Percentiles rank a stretch among this genome's conserved stretches.
Conservation (phyloP, 345 rosid species). For the Murraya paniculata region DNA sequence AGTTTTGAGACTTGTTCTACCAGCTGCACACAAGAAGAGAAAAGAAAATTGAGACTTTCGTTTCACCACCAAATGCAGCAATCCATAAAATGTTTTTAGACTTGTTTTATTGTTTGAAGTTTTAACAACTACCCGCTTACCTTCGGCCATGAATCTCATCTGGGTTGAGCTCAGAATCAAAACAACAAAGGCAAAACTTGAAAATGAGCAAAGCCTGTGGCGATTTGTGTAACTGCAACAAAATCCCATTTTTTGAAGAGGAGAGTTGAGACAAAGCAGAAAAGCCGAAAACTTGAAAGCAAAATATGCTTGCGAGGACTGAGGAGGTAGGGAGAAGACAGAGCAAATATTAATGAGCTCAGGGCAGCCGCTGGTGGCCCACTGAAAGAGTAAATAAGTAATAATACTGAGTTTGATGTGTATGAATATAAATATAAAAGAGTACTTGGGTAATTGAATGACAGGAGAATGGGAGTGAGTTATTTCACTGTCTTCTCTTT, state of each 20-base stretch:
- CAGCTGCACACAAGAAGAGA: conserved; percentile 30
- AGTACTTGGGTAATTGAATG: conserved; percentile 31
- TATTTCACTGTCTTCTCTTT: conserved; percentile 8
- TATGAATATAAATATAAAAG: neutral
- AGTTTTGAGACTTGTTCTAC: conserved; percentile 47
- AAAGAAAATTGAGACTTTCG: neutral
- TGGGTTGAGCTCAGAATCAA: conserved; percentile 51
- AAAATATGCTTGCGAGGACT: neutral
- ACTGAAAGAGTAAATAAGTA: too few relatives aligned
- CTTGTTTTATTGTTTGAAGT: neutral
- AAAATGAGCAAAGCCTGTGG: conserved; percentile 19
- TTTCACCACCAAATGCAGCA: neutral
- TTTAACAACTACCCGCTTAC: conserved; percentile 40
- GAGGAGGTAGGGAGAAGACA: neutral
- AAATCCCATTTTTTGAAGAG: conserved; percentile 28
- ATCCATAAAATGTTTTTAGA: neutral
- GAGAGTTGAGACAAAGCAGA: conserved; percentile 1
- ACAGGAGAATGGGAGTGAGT: neutral
- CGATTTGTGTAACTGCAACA: conserved; percentile 1
- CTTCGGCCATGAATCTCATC: conserved; percentile 45
- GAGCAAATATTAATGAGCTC: neutral
- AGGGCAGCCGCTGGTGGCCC: too few relatives aligned
- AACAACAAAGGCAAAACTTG: conserved; percentile 39
- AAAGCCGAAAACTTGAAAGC: conserved; percentile 1
- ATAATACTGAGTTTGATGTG: too few relatives aligned